A percentile compares a stretch with the other conserved stretches of the same genome.
These are phyloP conservation scores for Cutaneotrichosporon cutaneum DNA, from an alignment of 1,284 basidiomycete genomes.

Conservation along the genomic window DNA sequence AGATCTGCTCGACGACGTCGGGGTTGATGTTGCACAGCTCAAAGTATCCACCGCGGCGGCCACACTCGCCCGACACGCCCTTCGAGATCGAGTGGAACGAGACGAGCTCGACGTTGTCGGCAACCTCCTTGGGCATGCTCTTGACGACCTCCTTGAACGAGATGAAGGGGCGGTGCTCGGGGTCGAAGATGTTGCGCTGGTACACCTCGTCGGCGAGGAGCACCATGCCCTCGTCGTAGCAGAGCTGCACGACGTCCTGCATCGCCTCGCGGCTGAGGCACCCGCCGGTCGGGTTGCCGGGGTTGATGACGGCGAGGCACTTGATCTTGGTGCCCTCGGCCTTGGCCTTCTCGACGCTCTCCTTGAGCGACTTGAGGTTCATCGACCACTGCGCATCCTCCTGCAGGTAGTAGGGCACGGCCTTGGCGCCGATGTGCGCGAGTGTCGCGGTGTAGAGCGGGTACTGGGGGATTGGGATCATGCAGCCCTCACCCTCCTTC, in stretches of 20 bases:
- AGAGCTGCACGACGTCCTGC: constrained; percentile 70
- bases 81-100: constrained; percentile 96
- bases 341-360: constrained; percentile 67
- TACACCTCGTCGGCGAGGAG: constrained; percentile 95
- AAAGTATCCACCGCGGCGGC: constrained; percentile 89
- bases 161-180: constrained; percentile 67
- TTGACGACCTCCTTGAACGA: constrained; percentile 86
- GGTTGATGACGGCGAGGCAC: constrained; percentile 91
- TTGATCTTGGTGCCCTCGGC: constrained; percentile 66
- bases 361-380: constrained; percentile 67
- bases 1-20: constrained; percentile 77
- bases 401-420: constrained; percentile 86
- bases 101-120: constrained; percentile 67
- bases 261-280: constrained; percentile 71
- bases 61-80: constrained; percentile 90
- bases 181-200: constrained; percentile 81
- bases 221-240: constrained; percentile 79
- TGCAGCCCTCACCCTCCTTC: constrained; percentile 48
- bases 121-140: constrained; percentile 58
- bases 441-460: constrained; percentile 95
- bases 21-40: constrained; percentile 77
- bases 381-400: constrained; percentile 82
- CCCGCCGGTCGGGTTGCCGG: constrained; percentile 90
- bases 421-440: constrained; percentile 75
- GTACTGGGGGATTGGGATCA: constrained; percentile 97